Base-by-base conservation (phyloP, 805 yeast genomes). In the Maudiozyma serrabonitensis region DNA sequence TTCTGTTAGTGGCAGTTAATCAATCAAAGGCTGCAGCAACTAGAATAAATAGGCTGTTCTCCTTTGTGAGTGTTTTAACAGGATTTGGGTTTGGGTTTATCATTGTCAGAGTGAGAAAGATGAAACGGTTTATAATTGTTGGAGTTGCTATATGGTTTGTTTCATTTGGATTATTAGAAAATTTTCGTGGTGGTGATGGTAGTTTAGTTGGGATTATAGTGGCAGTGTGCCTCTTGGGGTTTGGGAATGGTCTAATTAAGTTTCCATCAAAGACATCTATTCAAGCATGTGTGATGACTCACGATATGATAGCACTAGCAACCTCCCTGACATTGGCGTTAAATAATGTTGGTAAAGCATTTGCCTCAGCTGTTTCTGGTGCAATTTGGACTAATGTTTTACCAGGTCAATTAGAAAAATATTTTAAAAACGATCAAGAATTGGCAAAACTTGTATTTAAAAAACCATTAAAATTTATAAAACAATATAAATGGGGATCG, bases 161-260 rank as follows among this genome's bases (percentile, higher is more conserved):
- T 31, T 71, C 87, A 9, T 69, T 78, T 63, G 89, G 87, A 46
- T 56, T 84, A 41, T 68, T 84, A 54, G 68, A 74, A 52, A 73
- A 71, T 50, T 83, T 60, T 68, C 72, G 87, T 60, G 80, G 82
- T 45, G 71, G 66, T 47, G 63, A 64, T 34, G 59, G 64, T 35
- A 72, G 79, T 26, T 67, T 70, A 45, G 56, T 71, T 43, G 88
- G 87, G 54, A 70, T 82, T 50, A 78, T 84, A 61, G 88, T 83
- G 13, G 77, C 82, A 6, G 71, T 78, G 54, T 75, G 81, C 58
- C 58, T 84, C 15, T 63, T 81, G 53, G 89, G 89, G 54, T 75
- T 84, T 52, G 88, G 87, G 55, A 86, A 85, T 43, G 87, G 87
- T 19, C 76, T 82, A 63, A 80, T 82, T 69, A 79, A 86, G n/a